Conservation (phyloP, 2,329 filamentous ascomycete species). For the Paraconiothyrium sp. region DNA sequence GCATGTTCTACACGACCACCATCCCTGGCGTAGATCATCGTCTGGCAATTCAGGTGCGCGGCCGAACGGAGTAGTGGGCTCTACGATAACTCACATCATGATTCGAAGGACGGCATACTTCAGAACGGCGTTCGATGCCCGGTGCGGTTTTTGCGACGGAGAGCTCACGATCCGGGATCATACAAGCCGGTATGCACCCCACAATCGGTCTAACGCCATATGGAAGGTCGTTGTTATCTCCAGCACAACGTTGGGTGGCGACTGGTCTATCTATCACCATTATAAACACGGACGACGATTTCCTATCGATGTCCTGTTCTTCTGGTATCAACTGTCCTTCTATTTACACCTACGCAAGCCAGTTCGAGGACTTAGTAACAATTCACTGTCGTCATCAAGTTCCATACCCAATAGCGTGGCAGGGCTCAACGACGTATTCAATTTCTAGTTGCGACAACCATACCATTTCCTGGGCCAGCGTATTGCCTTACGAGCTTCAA, state of each 20-base stretch:
- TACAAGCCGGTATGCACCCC: neutral
- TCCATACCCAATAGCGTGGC: neutral
- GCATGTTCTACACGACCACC: neutral
- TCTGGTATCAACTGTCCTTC: neutral
- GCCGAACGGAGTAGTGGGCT: too few species aligned
- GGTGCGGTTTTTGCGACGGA: too few species aligned
- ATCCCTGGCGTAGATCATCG: neutral
- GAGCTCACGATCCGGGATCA: too few species aligned
- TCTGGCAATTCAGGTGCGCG: neutral
- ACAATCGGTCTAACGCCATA: constrained; percentile 4
- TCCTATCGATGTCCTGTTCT: neutral
- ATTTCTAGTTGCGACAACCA: too few species aligned
- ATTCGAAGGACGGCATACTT: too few species aligned
- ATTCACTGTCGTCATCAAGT: neutral
- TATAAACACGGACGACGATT: too few species aligned
- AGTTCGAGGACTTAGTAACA: neutral
- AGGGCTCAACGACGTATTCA: neutral
- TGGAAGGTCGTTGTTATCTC: constrained; percentile 11
- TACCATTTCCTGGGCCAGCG: too few species aligned
- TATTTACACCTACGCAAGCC: neutral
- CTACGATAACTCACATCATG: neutral
- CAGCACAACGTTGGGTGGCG: neutral
- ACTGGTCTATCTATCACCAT: neutral
- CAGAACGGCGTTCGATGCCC: too few species aligned
- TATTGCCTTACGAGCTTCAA: too few species aligned